These are phyloP conservation scores for Gremmenia infestans DNA, from an alignment of 2,329 filamentous ascomycete genomes.

Conservation along the genomic window DNA sequence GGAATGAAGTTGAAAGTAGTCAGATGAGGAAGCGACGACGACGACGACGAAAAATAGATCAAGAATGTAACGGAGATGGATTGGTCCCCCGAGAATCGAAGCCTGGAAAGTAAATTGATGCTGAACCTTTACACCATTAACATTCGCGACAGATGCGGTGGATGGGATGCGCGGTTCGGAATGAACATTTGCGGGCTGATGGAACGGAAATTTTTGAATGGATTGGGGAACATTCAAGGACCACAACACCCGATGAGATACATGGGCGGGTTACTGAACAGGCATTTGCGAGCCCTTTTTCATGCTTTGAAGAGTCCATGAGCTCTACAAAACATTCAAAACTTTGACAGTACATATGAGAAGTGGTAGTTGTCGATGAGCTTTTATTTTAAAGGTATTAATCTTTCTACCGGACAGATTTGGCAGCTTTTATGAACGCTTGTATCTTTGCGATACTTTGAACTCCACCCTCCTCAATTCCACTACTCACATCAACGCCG, in stretches of 20 bases:
- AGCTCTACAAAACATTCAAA: too few species aligned
- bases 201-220: background rate
- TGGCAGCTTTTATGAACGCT: slow-evolving; percentile 72
- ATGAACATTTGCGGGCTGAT: background rate
- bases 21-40: too few species aligned
- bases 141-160: background rate
- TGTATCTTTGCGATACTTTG: slow-evolving; percentile 79
- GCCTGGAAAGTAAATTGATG: background rate
- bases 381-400: background rate
- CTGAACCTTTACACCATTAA: background rate
- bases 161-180: background rate
- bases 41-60: too few species aligned
- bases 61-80: too few species aligned
- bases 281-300: too few species aligned
- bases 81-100: too few species aligned
- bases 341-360: background rate
- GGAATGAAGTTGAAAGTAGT: too few species aligned
- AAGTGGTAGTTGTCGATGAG: background rate
- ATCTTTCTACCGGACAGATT: slow-evolving; percentile 35
- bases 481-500: slow-evolving; percentile 90
- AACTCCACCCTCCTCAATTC: slow-evolving; percentile 77
- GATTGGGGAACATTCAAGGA: background rate
- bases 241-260: too few species aligned
- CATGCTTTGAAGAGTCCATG: too few species aligned
- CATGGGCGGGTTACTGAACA: too few species aligned